A percentile compares a stretch with the other conserved stretches of the same genome.
phyloP scores from a whole-genome alignment of 176 grass and related monocot genomes.

The Tuctoria greenei region DNA sequence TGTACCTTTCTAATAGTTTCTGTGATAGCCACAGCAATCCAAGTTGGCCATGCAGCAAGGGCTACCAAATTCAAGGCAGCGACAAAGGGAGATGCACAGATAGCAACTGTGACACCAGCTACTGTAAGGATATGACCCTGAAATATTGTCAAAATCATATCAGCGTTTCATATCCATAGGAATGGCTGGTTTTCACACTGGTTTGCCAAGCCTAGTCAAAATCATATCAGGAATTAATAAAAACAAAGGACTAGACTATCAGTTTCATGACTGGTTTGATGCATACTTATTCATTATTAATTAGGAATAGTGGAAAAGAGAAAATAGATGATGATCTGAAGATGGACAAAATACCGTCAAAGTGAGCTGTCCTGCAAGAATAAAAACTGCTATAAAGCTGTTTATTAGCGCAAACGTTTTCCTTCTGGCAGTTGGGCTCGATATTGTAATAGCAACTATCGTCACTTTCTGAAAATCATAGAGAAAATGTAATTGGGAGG shows the following conservation, averaged over 20 bases:
- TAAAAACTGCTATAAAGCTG: conserved; percentile 94
- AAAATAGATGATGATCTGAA: neutral
- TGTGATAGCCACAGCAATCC: conserved; percentile 74
- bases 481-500: neutral
- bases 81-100: conserved; percentile 78
- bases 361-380: conserved; percentile 92
- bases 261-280: neutral
- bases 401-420: conserved; percentile 93
- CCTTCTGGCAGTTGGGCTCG: conserved; percentile 69
- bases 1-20: conserved; percentile 83
- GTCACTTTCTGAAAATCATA: conserved; percentile 79
- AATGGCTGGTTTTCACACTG: no score
- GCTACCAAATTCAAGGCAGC: conserved; percentile 73
- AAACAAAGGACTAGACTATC: neutral
- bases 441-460: conserved; percentile 73
- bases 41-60: conserved; percentile 87
- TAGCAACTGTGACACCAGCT: conserved; percentile 77
- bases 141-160: conserved; percentile 26
- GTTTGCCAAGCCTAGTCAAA: no score
- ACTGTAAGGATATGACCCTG: conserved; percentile 87
- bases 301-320: neutral
- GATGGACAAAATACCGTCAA: conserved; percentile 60
- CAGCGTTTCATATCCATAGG: no score
- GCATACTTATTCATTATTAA: conserved; percentile 8
- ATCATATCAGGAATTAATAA: conserved; percentile 5